A percentile compares a stretch with the other conserved stretches of the same genome.
Conservation (phyloP, 352 stramenopile genomes). For the Phytophthora parvispora region DNA sequence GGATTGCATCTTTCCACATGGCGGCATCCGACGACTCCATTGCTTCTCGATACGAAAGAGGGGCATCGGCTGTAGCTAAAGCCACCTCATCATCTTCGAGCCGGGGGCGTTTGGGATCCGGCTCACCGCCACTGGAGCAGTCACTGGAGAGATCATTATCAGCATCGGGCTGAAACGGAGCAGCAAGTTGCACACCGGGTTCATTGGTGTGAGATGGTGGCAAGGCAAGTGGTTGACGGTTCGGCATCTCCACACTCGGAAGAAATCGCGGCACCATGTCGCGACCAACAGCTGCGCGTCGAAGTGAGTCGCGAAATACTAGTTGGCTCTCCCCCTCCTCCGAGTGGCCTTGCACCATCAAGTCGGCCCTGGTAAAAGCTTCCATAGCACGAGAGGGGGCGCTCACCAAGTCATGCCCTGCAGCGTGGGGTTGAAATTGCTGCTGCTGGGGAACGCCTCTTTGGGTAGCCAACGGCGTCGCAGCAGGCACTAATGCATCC, state of each 20-base stretch:
- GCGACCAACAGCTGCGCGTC: background rate
- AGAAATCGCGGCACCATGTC: constrained; percentile 1
- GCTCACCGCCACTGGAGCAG: background rate
- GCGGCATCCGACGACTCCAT: background rate
- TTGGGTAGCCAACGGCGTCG: too few relatives aligned
- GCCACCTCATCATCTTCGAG: constrained; percentile 6
- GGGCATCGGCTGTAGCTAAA: background rate
- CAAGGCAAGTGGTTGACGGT: background rate
- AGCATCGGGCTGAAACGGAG: background rate
- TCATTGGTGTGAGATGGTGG: background rate
- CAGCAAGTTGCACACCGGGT: background rate
- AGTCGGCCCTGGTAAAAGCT: background rate
- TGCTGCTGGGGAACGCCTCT: background rate
- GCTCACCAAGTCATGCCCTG: too few relatives aligned
- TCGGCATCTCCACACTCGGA: background rate
- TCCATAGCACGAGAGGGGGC: too few relatives aligned
- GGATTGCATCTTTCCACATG: constrained; percentile 10
- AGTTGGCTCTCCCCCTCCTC: background rate
- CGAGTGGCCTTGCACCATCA: background rate
- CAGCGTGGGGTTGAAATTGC: too few relatives aligned
- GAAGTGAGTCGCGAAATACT: background rate
- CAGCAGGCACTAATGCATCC: background rate
- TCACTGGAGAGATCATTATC: too few relatives aligned
- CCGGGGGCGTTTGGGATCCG: background rate
- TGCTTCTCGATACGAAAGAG: constrained; percentile 6